Evolutionary conservation across 2,329 filamentous ascomycete species (phyloP).

Genomic region (Nigrospora sphaerica): DNA sequence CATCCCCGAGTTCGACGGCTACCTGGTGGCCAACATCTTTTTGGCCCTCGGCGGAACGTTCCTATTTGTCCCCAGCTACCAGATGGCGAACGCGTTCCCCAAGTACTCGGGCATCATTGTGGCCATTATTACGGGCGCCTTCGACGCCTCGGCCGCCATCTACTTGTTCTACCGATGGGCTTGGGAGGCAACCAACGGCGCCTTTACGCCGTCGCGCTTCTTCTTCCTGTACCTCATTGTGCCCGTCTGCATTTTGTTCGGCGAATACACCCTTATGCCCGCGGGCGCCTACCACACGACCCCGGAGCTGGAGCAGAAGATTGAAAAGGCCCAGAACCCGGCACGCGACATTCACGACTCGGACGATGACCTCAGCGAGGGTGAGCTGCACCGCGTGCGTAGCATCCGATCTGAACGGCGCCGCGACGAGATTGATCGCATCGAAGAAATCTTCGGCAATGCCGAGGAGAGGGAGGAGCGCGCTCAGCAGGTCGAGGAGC

Average conservation of each 20-base stretch:
- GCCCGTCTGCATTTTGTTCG: slow-evolving; percentile 25
- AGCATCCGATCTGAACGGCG: slow-evolving; percentile 41
- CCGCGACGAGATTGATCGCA: slow-evolving; percentile 50
- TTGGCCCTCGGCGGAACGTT: slow-evolving; percentile 56
- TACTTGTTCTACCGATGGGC: slow-evolving; percentile 52
- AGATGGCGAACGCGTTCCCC: slow-evolving; percentile 59
- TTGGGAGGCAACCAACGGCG: slow-evolving; percentile 36
- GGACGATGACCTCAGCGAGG: slow-evolving; percentile 44
- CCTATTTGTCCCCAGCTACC: slow-evolving; percentile 58
- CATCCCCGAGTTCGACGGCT: slow-evolving; percentile 51
- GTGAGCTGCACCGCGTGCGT: slow-evolving; percentile 34
- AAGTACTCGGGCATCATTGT: slow-evolving; percentile 52
- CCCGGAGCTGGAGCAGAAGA: slow-evolving; percentile 29
- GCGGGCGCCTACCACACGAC: slow-evolving; percentile 28
- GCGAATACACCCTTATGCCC: slow-evolving; percentile 33
- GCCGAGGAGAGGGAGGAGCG: slow-evolving; percentile 47
- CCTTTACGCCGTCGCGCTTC: slow-evolving; percentile 28
- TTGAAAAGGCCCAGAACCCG: slow-evolving; percentile 28
- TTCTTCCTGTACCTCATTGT: slow-evolving; percentile 31
- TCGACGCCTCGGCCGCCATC: slow-evolving; percentile 56
- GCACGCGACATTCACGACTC: slow-evolving; percentile 40
- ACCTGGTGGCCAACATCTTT: slow-evolving; percentile 51
- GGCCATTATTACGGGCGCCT: slow-evolving; percentile 55
- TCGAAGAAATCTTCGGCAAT: slow-evolving; percentile 56
- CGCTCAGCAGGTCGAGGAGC: slow-evolving; percentile 47